These are phyloP conservation scores for Nitzschia putrida DNA, from an alignment of 108 stramenopile genomes.

Conservation along the genomic window DNA sequence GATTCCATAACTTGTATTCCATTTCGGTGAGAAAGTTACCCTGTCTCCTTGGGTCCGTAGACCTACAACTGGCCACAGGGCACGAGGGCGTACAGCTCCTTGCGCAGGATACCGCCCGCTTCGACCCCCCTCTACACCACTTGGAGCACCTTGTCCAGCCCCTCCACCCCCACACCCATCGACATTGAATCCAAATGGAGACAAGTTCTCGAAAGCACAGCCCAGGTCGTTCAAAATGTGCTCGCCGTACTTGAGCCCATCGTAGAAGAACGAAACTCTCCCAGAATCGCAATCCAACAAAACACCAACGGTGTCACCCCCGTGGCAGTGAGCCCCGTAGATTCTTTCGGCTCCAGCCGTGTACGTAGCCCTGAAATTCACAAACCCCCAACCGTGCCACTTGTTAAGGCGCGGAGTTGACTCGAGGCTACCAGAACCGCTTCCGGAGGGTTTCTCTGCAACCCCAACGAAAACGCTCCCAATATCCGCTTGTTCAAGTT, in stretches of 20 bases:
- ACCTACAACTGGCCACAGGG: slow-evolving; percentile 93
- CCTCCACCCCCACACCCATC: slow-evolving; percentile 86
- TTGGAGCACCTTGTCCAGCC: slow-evolving; percentile 83
- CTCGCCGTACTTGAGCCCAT: slow-evolving; percentile 95
- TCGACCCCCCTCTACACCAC: slow-evolving; percentile 70
- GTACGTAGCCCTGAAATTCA: slow-evolving; percentile 91
- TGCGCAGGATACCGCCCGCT: slow-evolving; percentile 71
- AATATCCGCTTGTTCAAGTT: slow-evolving; percentile 88
- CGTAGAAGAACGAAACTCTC: slow-evolving; percentile 89
- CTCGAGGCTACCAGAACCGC: slow-evolving; percentile 56
- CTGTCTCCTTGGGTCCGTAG: slow-evolving; percentile 89
- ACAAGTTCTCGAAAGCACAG: slow-evolving; percentile 90
- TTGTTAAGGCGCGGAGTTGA: slow-evolving; percentile 62
- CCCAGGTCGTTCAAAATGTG: slow-evolving; percentile 94
- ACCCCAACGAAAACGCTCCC: slow-evolving; percentile 94
- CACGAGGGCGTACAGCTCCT: slow-evolving; percentile 67
- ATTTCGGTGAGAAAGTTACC: slow-evolving; percentile 85
- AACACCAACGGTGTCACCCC: slow-evolving; percentile 93
- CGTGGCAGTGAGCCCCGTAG: slow-evolving; percentile 88
- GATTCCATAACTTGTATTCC: slow-evolving; percentile 79
- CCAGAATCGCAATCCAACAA: slow-evolving; percentile 94
- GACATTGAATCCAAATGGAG: slow-evolving; percentile 86
- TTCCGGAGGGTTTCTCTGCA: slow-evolving; percentile 81
- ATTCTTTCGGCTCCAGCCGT: slow-evolving; percentile 86
- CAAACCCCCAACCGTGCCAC: slow-evolving; percentile 92